These are phyloP conservation scores for Fonsecaea monophora DNA, from an alignment of 2,329 filamentous ascomycete species.

Conservation along the genomic window DNA sequence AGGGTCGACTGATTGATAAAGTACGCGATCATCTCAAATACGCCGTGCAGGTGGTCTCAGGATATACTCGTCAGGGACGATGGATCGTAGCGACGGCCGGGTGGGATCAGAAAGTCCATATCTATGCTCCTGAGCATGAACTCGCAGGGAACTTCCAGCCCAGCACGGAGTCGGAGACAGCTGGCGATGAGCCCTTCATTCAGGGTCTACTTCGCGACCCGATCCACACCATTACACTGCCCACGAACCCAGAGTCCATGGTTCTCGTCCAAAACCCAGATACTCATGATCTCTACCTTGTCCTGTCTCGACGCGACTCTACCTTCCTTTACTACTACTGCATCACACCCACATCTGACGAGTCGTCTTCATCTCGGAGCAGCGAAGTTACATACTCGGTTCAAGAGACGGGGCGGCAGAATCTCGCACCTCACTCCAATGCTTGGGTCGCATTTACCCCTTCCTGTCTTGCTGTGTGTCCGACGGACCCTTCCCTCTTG, in stretches of 20 bases:
- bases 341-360: conserved; percentile 35
- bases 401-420: conserved; percentile 61
- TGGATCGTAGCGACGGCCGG: conserved; percentile 60
- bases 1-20: conserved; percentile 44
- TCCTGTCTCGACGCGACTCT: conserved; percentile 64
- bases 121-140: conserved; percentile 53
- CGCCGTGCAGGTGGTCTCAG: conserved; percentile 55
- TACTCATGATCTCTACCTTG: conserved; percentile 54
- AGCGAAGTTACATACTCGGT: conserved; percentile 42
- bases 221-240: conserved; percentile 52
- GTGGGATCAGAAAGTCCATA: conserved; percentile 64
- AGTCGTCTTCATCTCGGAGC: conserved; percentile 30
- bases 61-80: conserved; percentile 29
- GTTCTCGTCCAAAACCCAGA: conserved; percentile 61
- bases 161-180: neutral
- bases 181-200: conserved; percentile 31
- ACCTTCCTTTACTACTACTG: conserved; percentile 65
- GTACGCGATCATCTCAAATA: conserved; percentile 67
- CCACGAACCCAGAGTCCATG: conserved; percentile 65
- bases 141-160: conserved; percentile 30
- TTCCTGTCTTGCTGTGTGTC: conserved; percentile 62
- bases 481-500: conserved; percentile 60
- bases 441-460: conserved; percentile 69
- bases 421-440: conserved; percentile 67
- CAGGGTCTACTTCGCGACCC: conserved; percentile 48